Percentiles rank a stretch among this genome's conserved stretches.
Evolutionary conservation across 352 stramenopile species (phyloP).

Genomic region (Phytophthora foliorum): DNA sequence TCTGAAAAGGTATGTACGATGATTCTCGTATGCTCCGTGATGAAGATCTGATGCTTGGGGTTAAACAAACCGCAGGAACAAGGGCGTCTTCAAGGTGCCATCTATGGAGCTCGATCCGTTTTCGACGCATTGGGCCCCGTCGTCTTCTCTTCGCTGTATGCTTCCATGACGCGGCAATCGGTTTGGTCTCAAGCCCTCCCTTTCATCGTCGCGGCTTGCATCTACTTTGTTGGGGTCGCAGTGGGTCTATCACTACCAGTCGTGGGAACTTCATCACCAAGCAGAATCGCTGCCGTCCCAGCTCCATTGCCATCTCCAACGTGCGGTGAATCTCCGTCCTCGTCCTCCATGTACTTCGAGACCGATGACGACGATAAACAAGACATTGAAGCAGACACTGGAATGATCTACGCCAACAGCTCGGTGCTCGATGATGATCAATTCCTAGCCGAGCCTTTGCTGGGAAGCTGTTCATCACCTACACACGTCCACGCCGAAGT

Average conservation of each 20-base stretch:
- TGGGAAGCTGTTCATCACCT: constrained; percentile 31
- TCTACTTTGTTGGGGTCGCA: constrained; percentile 60
- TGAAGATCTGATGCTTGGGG: constrained; percentile 1
- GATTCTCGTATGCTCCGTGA: not conserved
- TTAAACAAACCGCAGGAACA: constrained; percentile 66
- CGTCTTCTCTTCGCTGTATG: constrained; percentile 72
- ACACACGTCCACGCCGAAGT: constrained; percentile 7
- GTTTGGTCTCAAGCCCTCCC: constrained; percentile 60
- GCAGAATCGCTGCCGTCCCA: constrained; percentile 17
- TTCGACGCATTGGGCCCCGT: constrained; percentile 73
- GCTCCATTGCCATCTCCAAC: constrained; percentile 47
- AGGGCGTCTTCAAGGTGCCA: constrained; percentile 78
- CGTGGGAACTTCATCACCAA: constrained; percentile 13
- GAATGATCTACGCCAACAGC: constrained; percentile 32
- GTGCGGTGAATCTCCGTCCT: constrained; percentile 44
- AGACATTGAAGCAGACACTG: constrained; percentile 19
- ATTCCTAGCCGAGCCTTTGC: constrained; percentile 59
- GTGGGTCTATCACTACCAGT: constrained; percentile 56
- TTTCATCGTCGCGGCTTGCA: constrained; percentile 60
- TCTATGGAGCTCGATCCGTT: constrained; percentile 75
- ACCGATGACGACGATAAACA: constrained; percentile 53
- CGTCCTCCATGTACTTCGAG: constrained; percentile 54
- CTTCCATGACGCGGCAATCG: constrained; percentile 54
- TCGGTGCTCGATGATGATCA: constrained; percentile 29
- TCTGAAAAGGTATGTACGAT: constrained; percentile 55